phyloP scores from a whole-genome alignment of 2,329 filamentous ascomycete genomes.

The Dactylellina cionopaga region DNA sequence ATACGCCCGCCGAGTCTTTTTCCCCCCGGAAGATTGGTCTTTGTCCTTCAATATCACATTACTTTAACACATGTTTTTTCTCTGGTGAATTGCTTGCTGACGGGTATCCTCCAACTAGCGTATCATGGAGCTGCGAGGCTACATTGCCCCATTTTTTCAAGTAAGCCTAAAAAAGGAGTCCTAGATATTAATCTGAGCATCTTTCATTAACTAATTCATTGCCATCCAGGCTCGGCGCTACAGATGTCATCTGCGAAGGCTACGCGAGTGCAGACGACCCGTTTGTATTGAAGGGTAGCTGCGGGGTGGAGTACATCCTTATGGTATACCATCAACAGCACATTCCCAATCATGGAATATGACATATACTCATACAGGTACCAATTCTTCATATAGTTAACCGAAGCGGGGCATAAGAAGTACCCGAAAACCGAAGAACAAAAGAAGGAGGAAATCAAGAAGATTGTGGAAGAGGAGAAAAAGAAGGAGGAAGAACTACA shows the following conservation, averaged over 20 bases:
- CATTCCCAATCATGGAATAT: neutral
- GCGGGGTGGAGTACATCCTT: conserved; percentile 81
- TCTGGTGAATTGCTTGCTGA: conserved; percentile 7
- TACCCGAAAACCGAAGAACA: conserved; percentile 44
- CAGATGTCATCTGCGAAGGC: conserved; percentile 91
- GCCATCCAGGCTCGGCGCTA: conserved; percentile 78
- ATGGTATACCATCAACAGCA: conserved; percentile 27
- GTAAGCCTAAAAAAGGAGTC: no score
- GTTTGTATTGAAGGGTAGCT: conserved; percentile 87
- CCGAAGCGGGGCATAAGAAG: conserved; percentile 48
- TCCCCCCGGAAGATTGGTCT: no score
- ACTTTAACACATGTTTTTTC: neutral
- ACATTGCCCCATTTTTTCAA: conserved; percentile 70
- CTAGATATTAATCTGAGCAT: neutral
- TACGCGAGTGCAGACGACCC: conserved; percentile 80
- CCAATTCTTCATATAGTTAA: conserved; percentile 29
- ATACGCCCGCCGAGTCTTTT: no score
- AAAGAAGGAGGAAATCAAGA: conserved; percentile 25
- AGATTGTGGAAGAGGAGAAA: conserved; percentile 23
- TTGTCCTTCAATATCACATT: no score
- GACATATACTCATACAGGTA: neutral
- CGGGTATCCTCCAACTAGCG: conserved; percentile 14
- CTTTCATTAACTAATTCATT: conserved; percentile 64
- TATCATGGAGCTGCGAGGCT: conserved; percentile 59
- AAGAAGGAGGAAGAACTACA: conserved; percentile 23